Evolutionary conservation across 306 rosid genomes (phyloP), one percentile per base, ranked within the genome.

Genomic region (Vigna radiata): DNA sequence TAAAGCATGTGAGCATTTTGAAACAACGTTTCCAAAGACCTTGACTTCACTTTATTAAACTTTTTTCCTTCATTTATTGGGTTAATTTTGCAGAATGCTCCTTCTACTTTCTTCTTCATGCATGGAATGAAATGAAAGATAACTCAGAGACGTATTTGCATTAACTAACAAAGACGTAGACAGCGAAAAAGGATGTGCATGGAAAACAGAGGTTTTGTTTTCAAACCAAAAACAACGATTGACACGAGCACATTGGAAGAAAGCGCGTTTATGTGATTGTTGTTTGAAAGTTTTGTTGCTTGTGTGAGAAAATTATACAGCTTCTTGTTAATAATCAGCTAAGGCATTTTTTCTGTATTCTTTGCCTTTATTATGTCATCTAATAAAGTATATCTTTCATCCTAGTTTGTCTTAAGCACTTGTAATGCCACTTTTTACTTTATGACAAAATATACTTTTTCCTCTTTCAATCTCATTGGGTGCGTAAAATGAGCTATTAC

Each of bases 241-340:
- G 36, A 58, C 4, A 2, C 7, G 11, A 29, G 11, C 46, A 6
- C 46, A 33, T 65, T 39, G 48, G 52, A 18, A 65, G 39, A 67
- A 67, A 67, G 72, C 72, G 72, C 41, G 72, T 67, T 56, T 1
- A 2, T 2, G 18, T 16, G 43, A 23, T 67, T 13, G 0, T 13
- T 5, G 29, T 39, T 59, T 53, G 67, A 53, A 75, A 48, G 50
- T 47, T 61, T 31, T 31, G 33, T 60, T 60, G 31, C 19, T 43
- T 43, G 3, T 21, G 46, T 39, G 44, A 44, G 2, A 8, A 25
- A 59, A 5, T 27, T 16, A 44, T 58, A 4, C 58, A 58, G 1
- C 19, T 3, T 15, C 25, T 9, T 8, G 0, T 37, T 37, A 54
- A 18, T 18, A 23, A 56, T 23, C 8, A 25, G 8, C 3, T 6